Evolutionary conservation across 2,329 filamentous ascomycete genomes (phyloP), one percentile per base, ranked within the genome.

Genomic region (Aschersonia sp.): DNA sequence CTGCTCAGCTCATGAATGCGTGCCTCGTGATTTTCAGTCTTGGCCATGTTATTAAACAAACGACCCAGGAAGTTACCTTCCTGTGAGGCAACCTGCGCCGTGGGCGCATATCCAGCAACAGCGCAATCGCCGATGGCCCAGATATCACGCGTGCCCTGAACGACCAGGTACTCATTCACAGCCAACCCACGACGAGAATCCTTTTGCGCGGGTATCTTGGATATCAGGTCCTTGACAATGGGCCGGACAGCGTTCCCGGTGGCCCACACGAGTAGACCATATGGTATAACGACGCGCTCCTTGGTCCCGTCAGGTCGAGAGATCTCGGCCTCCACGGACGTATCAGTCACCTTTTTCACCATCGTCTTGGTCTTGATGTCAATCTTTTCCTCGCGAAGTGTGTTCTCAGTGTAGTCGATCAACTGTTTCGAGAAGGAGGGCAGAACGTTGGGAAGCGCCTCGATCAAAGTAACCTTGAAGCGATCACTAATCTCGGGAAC

Each of bases 371-470:
- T 94, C 68, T 87, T 85, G 70, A 98, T 95, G 58, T 87, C 83
- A 63, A 98, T 98, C 63, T 89, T 89, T 70, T 98, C 92, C 73
- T 98, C 92, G 71, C 94, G 92, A 74, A 98, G 94, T 44, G 91
- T 96, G 69, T 89, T 91, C 72, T 98, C 92, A 58, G 92, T 98
- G 76, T 98, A 98, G 61, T 98, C 92, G 62, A 98, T 97, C 61
- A 98, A 76, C 69, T 95, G 89, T 78, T 97, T 97, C 65, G 88
- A 95, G 77, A 98, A 98, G 77, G 89, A 94, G 59, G 92, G 92
- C 55, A 98, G 78, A 47, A 95, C 89, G 66, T 94, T 96, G 58
- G 92, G 92, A 35, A 98, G 80, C 52, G 92, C 92, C 72, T 98
- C 92, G 55, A 98, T 91, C 45, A 98, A 82, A 50, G 92, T 98